Evolutionary conservation across 129 eudicot genomes (phyloP).

Genomic region (Tagetes erecta): DNA sequence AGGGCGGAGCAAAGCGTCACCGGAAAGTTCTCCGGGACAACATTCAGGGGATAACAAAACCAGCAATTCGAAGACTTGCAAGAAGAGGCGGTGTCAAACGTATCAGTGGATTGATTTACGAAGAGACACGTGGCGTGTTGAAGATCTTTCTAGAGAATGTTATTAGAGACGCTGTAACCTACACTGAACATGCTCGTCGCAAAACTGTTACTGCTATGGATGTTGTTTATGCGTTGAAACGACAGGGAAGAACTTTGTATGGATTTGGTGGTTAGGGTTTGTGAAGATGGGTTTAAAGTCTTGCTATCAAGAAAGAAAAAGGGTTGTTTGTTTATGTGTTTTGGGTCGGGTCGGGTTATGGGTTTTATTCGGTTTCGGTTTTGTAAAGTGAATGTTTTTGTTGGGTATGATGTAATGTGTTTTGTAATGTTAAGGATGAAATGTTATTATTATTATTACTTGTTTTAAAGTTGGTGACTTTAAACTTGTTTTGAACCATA

Average conservation of each 20-base stretch:
- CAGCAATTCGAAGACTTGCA: constrained; percentile 33
- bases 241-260: constrained; percentile 33
- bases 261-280: constrained; percentile 42
- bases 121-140: constrained; percentile 37
- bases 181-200: constrained; percentile 36
- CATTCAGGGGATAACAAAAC: constrained; percentile 36
- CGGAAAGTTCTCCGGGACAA: constrained; percentile 50
- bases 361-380: not conserved
- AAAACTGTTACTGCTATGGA: constrained; percentile 42
- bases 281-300: constrained; percentile 8
- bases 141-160: constrained; percentile 40
- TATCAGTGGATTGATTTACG: constrained; percentile 32
- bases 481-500: no score
- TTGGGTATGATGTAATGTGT: not conserved
- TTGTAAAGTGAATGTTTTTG: not conserved
- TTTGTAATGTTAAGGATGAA: not conserved
- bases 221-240: constrained; percentile 39
- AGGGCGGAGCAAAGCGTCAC: constrained; percentile 56
- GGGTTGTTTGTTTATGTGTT: not conserved
- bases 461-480: not conserved
- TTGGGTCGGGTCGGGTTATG: not conserved
- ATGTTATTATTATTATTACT: not conserved
- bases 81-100: constrained; percentile 40
- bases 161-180: constrained; percentile 31
- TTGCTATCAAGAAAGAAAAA: constrained; percentile 38